Conservation (phyloP, 331 rosid genomes). For the Spiraea crenata region DNA sequence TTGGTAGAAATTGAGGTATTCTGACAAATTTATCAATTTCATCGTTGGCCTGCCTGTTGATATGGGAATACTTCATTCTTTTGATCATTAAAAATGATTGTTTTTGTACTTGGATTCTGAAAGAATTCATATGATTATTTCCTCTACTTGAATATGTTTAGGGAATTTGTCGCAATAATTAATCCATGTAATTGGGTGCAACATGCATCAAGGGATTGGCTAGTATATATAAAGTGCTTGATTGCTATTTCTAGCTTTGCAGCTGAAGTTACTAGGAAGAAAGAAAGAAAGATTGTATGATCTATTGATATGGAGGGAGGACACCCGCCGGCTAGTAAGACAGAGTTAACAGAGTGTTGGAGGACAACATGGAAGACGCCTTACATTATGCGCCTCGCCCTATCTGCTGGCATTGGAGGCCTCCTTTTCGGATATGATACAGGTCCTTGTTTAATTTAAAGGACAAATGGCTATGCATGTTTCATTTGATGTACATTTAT, state of each 20-base stretch:
- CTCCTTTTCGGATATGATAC: slow-evolving; percentile 78
- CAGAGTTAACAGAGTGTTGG: slow-evolving; percentile 53
- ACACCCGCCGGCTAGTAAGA: slow-evolving; percentile 26
- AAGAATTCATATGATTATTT: background rate
- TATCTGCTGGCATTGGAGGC: slow-evolving; percentile 77
- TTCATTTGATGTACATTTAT: background rate
- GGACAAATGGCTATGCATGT: background rate
- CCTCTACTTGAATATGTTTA: too few relatives aligned
- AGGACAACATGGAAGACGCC: slow-evolving; percentile 50
- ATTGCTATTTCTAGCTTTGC: background rate
- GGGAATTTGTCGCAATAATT: background rate
- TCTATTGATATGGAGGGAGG: slow-evolving; percentile 65
- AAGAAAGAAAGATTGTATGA: slow-evolving; percentile 14
- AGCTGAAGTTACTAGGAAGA: background rate
- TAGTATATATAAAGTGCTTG: too few relatives aligned
- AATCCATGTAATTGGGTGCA: background rate
- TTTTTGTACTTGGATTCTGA: background rate
- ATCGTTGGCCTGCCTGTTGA: background rate
- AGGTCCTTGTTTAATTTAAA: slow-evolving; percentile 24
- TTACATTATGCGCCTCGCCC: slow-evolving; percentile 66
- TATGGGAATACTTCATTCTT: background rate
- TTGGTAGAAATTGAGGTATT: too few relatives aligned
- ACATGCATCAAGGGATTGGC: too few relatives aligned
- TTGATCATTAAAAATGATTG: background rate
- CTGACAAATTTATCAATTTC: background rate